Evolutionary conservation across 805 yeast species (phyloP), one percentile per base, ranked within the genome.

Genomic region (Yueomyces sinensis): DNA sequence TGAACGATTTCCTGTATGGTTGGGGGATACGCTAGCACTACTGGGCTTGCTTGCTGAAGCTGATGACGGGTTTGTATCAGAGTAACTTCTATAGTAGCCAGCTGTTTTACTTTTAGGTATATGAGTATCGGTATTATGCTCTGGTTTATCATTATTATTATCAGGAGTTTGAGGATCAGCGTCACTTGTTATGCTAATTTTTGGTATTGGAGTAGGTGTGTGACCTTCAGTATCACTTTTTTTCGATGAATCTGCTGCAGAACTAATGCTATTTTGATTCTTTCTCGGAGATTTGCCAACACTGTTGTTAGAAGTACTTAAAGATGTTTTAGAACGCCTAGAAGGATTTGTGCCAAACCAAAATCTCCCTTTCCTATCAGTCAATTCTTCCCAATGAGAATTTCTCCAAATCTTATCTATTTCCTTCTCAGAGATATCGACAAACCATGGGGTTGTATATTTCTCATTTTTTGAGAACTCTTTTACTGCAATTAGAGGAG

Each of bases 371-470:
- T 47, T 37, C 3, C 57, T 56, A 28, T 45, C 47, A 13, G 41
- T 41, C 30, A 55, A 39, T 30, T 55, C 58, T 34, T 49, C 41
- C 58, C 57, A 53, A 34, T 55, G 56, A 2, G 49, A 33, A 3
- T 51, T 45, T 37, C 59, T 49, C 82, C 84, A 79, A 3, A 63
- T 56, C 13, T 65, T 32, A 49, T 80, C 87, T 36, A 68, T 65
- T 11, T 70, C 52, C 22, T 66, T 53, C 46, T 80, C 91, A 38
- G 68, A 62, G 33, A 75, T 46, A 35, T 74, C 79, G 4, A 80
- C 65, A 33, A 78, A 75, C 87, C 87, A 80, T 5, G 66, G 57
- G 48, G 72, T 54, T 37, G 64, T 65, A 13, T 32, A 39, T 17
- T 58, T 59, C 18, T 62, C 61, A 28, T 54, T 58, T 37, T 74